Evolutionary conservation across 164 flowering plant species (phyloP).

Genomic region (Hamamelis virginiana): DNA sequence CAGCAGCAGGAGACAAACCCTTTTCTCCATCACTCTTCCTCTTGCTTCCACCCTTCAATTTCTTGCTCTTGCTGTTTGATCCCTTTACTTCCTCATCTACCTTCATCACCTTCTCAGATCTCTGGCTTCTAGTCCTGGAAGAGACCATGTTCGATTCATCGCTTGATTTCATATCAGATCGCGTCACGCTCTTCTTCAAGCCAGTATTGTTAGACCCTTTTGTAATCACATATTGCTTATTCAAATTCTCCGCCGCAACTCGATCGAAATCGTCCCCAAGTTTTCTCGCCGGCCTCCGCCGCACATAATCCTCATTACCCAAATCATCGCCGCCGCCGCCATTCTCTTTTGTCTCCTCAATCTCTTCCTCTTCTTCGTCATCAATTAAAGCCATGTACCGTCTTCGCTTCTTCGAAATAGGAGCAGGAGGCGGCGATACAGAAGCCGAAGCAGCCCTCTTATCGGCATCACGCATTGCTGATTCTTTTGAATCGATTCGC

Average conservation of each 20-base stretch:
- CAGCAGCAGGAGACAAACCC: not conserved
- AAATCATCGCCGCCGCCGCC: conserved; percentile 1
- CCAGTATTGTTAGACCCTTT: conserved; percentile 5
- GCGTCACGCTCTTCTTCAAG: conserved; percentile 12
- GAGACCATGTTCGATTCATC: conserved; percentile 5
- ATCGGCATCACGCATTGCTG: not conserved
- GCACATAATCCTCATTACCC: not conserved
- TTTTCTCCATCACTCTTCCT: no score
- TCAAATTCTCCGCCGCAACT: conserved; percentile 27
- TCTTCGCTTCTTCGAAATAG: conserved; percentile 35
- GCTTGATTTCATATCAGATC: no score
- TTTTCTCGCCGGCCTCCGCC: conserved; percentile 39
- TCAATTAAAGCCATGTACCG: conserved; percentile 23
- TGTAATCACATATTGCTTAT: not conserved
- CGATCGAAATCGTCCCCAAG: conserved; percentile 44
- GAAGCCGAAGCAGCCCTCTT: conserved; percentile 9
- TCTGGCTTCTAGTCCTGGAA: conserved; percentile 19
- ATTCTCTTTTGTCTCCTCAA: conserved; percentile 6
- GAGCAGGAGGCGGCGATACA: conserved; percentile 51
- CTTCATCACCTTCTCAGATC: conserved; percentile 12
- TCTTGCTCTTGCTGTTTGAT: conserved; percentile 1
- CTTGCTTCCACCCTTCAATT: not conserved
- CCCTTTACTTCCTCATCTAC: conserved; percentile 14
- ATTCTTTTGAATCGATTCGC: not conserved
- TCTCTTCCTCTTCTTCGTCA: conserved; percentile 23